Evolutionary conservation across 306 rosid genomes (phyloP).

Genomic region (Astragalus glycyphyllos): DNA sequence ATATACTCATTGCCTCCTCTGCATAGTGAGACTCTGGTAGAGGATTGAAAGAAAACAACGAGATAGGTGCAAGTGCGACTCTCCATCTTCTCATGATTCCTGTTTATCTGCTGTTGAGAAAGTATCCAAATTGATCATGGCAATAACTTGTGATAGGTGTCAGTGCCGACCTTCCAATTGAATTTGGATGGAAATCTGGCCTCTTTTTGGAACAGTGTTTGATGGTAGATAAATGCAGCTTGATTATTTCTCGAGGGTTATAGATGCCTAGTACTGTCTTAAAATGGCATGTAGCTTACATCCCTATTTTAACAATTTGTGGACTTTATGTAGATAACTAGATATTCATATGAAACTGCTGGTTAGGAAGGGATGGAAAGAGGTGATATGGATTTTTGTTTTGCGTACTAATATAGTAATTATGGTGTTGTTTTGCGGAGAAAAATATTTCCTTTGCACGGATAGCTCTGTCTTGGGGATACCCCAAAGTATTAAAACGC

Average conservation of each 20-base stretch:
- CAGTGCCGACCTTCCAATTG: slow-evolving; percentile 6
- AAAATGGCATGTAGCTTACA: slow-evolving; percentile 19
- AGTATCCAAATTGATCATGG: slow-evolving; percentile 14
- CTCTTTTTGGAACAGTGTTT: slow-evolving; percentile 15
- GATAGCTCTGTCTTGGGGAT: background rate
- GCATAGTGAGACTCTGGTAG: slow-evolving; percentile 50
- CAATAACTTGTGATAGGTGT: slow-evolving; percentile 29
- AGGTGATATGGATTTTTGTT: slow-evolving; percentile 28
- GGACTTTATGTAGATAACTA: slow-evolving; percentile 24
- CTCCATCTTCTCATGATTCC: slow-evolving; percentile 5
- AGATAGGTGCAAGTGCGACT: background rate
- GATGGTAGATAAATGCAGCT: slow-evolving; percentile 29
- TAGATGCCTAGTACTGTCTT: slow-evolving; percentile 13
- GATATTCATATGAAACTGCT: slow-evolving; percentile 11
- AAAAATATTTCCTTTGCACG: background rate
- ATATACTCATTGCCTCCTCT: slow-evolving; percentile 75
- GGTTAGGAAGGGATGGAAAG: slow-evolving; percentile 7
- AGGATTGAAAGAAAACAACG: slow-evolving; percentile 45
- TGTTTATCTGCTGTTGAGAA: slow-evolving; percentile 14
- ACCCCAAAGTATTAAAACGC: background rate
- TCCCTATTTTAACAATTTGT: slow-evolving; percentile 10
- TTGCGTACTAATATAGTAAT: slow-evolving; percentile 22
- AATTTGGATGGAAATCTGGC: slow-evolving; percentile 5
- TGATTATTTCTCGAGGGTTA: slow-evolving; percentile 23
- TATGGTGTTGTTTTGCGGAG: slow-evolving; percentile 24